Percentiles rank a stretch among this genome's conserved stretches.
Evolutionary conservation across 345 rosid genomes (phyloP).

Genomic region (Brassica napus): Da-Ae NC_063442.1:32404501-32405000

Average conservation of each 20-base stretch:
- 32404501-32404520: too few relatives aligned
- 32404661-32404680: not conserved
- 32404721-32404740: too few relatives aligned
- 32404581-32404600: not conserved
- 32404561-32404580: not conserved
- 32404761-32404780: not conserved
- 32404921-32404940: not conserved
- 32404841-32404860: not conserved
- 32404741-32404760: too few relatives aligned
- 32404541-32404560: not conserved
- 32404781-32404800: not conserved
- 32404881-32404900: not conserved
- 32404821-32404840: not conserved
- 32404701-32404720: too few relatives aligned
- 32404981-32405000: not conserved
- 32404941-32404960: too few relatives aligned
- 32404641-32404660: not conserved
- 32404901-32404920: not conserved
- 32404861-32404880: too few relatives aligned
- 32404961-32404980: too few relatives aligned
- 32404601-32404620: not conserved
- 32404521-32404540: too few relatives aligned
- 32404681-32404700: not conserved
- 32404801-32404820: not conserved
- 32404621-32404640: not conserved